Evolutionary conservation across 352 stramenopile species (phyloP), one percentile per base, ranked within the genome.

Genomic region (Globisporangium canariense): DNA sequence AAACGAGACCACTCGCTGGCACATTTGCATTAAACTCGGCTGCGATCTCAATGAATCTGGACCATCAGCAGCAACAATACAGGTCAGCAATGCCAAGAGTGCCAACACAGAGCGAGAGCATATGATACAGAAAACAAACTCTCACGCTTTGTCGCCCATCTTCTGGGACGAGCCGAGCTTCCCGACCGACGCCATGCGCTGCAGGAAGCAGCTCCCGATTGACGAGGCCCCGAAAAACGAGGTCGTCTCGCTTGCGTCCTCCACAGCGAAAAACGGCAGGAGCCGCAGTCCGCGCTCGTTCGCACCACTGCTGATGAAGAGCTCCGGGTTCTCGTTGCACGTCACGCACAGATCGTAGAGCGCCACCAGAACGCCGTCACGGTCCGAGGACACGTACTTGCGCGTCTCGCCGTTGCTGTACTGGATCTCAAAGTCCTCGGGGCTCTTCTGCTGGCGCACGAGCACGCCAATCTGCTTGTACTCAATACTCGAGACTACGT

Each of bases 1-100:
- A 95, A 0, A 83, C 65, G 38, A 96, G 90, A 3, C 90, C 90
- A 41, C 84, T 95, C 5, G 79, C 71, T 30, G 88, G 83, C 0
- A 97, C 88, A 56, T 97, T 97, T 11, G 89, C 87, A 46, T 97
- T 97, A 65, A 97, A 96, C 62, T 97, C 90, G 50, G 81, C 73
- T 16, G 89, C 85, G 64, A 94, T 94, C 50, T 87, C 75, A 25
- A 94, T 70, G 55, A 95, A 91, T 8, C 86, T 94, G 69, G 22
- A 34, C 68, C 34, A 50, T 1, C 28, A 64, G 28, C 22, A 32
- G 34, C 11, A 53, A 34, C 41, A 20, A 20, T n/a, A 20, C 34
- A 41, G n/a, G 18, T 54, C 2, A 16, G 30, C 46, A 28, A 45
- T n/a, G 16, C 16, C 36, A 20, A 38, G 9, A 4, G 7, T 13